A percentile compares a stretch with the other conserved stretches of the same genome.
Conservation (phyloP, 768 basidiomycete genomes). For the Neoboletus magnificus region DNA sequence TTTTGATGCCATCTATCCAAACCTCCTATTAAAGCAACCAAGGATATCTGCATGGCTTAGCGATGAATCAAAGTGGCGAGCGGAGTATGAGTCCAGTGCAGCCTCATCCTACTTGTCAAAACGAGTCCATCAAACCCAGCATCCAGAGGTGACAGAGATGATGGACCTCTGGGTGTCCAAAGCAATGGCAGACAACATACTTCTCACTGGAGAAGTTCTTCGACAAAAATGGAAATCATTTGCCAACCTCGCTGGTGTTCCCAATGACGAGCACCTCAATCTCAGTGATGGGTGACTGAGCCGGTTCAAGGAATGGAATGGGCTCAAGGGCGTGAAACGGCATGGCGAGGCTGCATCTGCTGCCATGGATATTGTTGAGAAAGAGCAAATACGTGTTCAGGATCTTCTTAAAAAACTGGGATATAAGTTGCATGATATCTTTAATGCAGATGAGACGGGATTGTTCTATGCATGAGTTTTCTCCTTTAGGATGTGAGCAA, state of each 20-base stretch:
- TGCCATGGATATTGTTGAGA: constrained; percentile 25
- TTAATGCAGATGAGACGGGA: too few species aligned
- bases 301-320: neutral
- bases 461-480: too few species aligned
- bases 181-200: constrained; percentile 17
- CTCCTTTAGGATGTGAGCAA: too few species aligned
- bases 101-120: too few species aligned
- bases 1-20: too few species aligned
- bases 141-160: constrained; percentile 35
- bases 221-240: constrained; percentile 34
- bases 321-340: neutral
- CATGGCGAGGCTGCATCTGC: constrained; percentile 42
- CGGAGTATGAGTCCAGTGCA: too few species aligned
- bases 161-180: constrained; percentile 37
- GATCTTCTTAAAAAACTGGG: too few species aligned
- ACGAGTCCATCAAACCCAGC: constrained; percentile 22
- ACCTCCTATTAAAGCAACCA: too few species aligned
- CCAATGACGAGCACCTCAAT: neutral
- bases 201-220: constrained; percentile 22
- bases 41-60: too few species aligned
- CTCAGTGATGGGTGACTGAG: neutral
- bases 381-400: constrained; percentile 17
- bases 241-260: neutral
- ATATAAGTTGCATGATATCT: too few species aligned
- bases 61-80: too few species aligned